phyloP scores from a whole-genome alignment of 352 stramenopile genomes.

The Globisporangium okanoganense region DNA sequence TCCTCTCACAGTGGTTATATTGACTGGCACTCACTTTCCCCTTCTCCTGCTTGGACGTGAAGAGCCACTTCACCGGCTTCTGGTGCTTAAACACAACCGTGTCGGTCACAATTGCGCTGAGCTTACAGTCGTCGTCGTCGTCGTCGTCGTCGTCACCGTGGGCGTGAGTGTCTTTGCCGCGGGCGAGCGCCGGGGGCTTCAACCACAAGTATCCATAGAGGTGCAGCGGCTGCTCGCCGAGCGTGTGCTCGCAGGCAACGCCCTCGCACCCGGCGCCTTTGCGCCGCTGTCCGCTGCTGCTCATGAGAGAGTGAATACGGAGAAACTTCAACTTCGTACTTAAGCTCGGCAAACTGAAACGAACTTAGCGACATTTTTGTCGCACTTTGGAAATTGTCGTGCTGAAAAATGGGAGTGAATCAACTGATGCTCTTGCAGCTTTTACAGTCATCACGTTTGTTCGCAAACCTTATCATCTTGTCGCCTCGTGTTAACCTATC shows the following conservation, averaged over 20 bases:
- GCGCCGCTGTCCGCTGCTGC: conserved; percentile 14
- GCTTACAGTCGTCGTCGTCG: conserved; percentile 19
- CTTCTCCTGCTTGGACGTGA: conserved; percentile 68
- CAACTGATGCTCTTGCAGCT: no score
- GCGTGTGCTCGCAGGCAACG: conserved; percentile 59
- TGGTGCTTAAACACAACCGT: conserved; percentile 75
- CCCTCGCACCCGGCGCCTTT: conserved; percentile 52
- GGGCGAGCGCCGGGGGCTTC: conserved; percentile 24
- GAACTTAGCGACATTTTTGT: no score
- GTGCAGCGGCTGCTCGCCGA: conserved; percentile 58
- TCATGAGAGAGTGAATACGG: background rate
- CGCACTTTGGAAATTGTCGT: no score
- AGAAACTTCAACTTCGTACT: conserved; percentile 3
- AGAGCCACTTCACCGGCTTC: conserved; percentile 65
- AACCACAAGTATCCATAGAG: conserved; percentile 60
- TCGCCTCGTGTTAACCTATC: no score
- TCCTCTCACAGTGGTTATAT: no score
- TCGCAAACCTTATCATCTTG: no score
- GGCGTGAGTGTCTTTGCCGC: background rate
- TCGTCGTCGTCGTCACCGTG: background rate
- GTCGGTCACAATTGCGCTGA: conserved; percentile 52
- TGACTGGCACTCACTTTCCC: conserved; percentile 42
- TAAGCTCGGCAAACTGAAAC: no score
- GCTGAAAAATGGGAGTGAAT: no score
- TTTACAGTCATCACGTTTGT: no score